A percentile compares a stretch with the other conserved stretches of the same genome.
Conservation (phyloP, 139 green algal genomes). For the Trebouxia sp. region DNA sequence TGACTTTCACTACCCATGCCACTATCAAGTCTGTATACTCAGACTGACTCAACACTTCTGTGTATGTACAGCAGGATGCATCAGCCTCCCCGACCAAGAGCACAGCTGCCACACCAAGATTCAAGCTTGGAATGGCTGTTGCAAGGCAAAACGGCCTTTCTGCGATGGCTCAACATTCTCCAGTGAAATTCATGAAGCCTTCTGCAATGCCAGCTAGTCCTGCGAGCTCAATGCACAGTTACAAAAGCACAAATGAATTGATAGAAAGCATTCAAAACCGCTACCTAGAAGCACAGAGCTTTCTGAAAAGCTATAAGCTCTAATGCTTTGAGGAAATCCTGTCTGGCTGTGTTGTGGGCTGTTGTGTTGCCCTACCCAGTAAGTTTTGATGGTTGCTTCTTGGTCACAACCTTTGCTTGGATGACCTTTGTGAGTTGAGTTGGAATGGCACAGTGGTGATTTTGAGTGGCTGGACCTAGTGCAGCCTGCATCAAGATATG, state of each 20-base stretch:
- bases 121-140: not conserved
- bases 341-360: too few species aligned
- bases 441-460: too few species aligned
- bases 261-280: constrained; percentile 25
- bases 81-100: constrained; percentile 8
- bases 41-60: too few species aligned
- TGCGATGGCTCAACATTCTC: not conserved
- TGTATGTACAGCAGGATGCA: not conserved
- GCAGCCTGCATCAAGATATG: too few species aligned
- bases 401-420: too few species aligned
- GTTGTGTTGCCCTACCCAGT: too few species aligned
- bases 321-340: not conserved
- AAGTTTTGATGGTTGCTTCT: too few species aligned
- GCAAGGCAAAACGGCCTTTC: not conserved
- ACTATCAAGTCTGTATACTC: too few species aligned
- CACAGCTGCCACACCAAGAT: not conserved
- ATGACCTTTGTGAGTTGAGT: too few species aligned
- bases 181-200: not conserved
- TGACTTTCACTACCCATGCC: too few species aligned
- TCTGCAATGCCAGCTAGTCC: not conserved
- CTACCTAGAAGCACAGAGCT: constrained; percentile 18
- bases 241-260: constrained; percentile 24
- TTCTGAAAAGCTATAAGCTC: constrained; percentile 20
- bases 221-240: constrained; percentile 22
- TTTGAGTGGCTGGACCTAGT: too few species aligned